Conservation (phyloP, 2,329 filamentous ascomycete species). For the Aspergillus piperis region DNA sequence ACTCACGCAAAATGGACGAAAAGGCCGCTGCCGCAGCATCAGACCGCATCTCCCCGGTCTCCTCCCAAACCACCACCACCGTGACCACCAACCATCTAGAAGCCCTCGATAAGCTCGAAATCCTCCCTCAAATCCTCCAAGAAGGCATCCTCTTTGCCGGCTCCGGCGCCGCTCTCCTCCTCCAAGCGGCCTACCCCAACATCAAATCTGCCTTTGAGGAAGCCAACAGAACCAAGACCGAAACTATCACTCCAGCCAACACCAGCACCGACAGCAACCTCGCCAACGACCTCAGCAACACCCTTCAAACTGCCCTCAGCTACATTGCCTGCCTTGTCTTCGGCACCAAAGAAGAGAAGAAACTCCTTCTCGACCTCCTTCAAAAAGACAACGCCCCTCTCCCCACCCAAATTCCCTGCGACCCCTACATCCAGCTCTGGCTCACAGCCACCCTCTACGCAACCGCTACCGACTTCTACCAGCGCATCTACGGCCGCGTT, state of each 20-base stretch:
- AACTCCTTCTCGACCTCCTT: constrained; percentile 30
- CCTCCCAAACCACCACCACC: constrained; percentile 17
- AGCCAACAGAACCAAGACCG: constrained; percentile 21
- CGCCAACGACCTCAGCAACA: constrained; percentile 32
- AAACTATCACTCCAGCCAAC: constrained; percentile 16
- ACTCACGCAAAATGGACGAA: constrained; percentile 9
- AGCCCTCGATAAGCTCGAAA: constrained; percentile 35
- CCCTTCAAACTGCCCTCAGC: constrained; percentile 33
- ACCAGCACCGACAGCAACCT: constrained; percentile 21
- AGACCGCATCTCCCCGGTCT: constrained; percentile 17
- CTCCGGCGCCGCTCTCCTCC: constrained; percentile 36
- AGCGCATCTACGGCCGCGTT: constrained; percentile 38
- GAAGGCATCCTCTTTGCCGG: constrained; percentile 40
- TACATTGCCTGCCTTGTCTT: constrained; percentile 40
- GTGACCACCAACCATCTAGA: constrained; percentile 26
- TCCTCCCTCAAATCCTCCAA: constrained; percentile 38
- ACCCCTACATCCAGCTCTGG: constrained; percentile 33
- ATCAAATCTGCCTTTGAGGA: constrained; percentile 16
- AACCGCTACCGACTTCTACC: constrained; percentile 40
- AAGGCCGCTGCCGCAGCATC: constrained; percentile 4
- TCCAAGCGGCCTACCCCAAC: constrained; percentile 36
- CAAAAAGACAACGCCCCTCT: constrained; percentile 25
- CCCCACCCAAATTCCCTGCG: constrained; percentile 23
- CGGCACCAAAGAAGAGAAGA: constrained; percentile 33
- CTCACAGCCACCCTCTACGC: constrained; percentile 39